Evolutionary conservation across 768 basidiomycete species (phyloP), one percentile per base, ranked within the genome.

Genomic region (Boletus patriciae): DNA sequence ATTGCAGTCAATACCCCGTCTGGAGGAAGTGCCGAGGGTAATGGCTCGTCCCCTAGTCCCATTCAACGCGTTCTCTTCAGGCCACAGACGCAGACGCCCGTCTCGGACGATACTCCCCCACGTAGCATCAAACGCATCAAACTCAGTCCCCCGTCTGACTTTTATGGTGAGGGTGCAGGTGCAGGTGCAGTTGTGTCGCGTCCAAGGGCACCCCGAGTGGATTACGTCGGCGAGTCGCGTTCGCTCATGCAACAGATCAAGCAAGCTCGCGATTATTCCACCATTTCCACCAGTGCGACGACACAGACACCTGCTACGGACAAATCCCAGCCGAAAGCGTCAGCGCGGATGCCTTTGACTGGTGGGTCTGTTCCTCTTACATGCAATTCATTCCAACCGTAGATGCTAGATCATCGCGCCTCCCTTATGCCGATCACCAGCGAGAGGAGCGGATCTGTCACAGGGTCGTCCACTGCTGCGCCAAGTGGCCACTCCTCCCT

Each of bases 1-100:
- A 95, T 98, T 58, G 94, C 92, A n/a, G 76, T 88, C 40, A 86
- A 88, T 60, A 84, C 86, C 0, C 83, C 84, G 0, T 87, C 89
- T 29, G 83, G 70, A 10, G 75, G 77, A 23, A 81, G 80, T 50
- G 78, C 78, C n/a, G 75, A 72, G 36, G 66, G 64, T 2, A 76
- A 70, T 9, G 79, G 73, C 5, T 75, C 76, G 1, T 79, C 81
- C 8, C 76, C 80, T 2, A 82, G 78, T 41, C 75, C 80, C 33
- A 68, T 66, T 31, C 67, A 64, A 37, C 75, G 77, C 43, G 66
- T 71, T 16, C 70, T 83, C 29, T 82, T 83, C 48, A 77, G 76
- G 7, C 76, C 82, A 44, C 76, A n/a, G n/a, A n/a, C 79, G 49
- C 79, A 83, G 63, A 69, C 74, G 4, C 76, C 77, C 15, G 64